phyloP scores from a whole-genome alignment of 1,284 basidiomycete genomes.

The Puccinia horiana region DNA sequence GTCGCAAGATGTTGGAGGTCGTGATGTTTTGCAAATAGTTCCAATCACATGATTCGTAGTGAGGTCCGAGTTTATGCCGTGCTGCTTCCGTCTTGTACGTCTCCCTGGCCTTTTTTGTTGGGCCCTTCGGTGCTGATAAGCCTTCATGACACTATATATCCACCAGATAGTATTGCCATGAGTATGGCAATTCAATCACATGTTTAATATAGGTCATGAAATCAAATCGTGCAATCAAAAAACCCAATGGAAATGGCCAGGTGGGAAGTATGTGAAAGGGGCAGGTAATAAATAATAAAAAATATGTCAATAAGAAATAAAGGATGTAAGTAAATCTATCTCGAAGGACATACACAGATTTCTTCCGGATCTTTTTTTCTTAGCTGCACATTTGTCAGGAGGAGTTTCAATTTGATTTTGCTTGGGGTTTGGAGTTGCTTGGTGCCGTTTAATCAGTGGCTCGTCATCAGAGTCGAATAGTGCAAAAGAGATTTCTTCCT shows the following conservation, averaged over 20 bases:
- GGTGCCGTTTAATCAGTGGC: no score
- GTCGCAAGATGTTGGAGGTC: background rate
- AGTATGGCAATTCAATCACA: background rate
- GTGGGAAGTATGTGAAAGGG: no score
- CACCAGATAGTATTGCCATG: background rate
- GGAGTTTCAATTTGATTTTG: no score
- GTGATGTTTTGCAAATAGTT: background rate
- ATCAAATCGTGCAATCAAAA: background rate
- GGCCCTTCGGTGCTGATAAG: background rate
- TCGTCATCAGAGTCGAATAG: background rate
- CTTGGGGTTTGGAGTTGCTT: background rate
- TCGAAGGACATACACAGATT: background rate
- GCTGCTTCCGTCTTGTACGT: background rate
- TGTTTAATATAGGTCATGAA: no score
- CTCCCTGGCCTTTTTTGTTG: background rate
- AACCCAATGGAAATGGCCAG: background rate
- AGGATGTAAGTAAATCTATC: background rate
- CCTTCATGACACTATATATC: background rate
- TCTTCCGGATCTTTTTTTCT: background rate
- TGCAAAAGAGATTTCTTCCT: no score
- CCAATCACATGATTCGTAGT: background rate
- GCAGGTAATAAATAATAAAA: background rate
- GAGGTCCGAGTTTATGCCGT: background rate
- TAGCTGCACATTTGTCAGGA: no score
- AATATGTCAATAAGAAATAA: no score